Conservation (phyloP, 495 filamentous ascomycete species). For the Penicillium silybi region DNA sequence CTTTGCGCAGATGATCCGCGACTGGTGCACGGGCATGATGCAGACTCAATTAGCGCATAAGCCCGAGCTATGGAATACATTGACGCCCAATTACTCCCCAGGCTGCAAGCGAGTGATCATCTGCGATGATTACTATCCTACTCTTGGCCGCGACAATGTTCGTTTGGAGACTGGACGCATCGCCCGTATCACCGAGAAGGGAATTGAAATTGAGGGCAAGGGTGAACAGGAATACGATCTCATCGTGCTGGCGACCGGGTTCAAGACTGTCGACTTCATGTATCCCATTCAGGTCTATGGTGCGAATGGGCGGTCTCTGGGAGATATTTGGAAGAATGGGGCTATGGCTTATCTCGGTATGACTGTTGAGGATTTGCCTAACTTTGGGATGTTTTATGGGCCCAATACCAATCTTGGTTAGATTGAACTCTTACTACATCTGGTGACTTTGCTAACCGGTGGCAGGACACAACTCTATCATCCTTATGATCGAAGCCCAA, state of each 20-base stretch:
- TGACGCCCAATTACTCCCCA: conserved; percentile 48
- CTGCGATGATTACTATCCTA: conserved; percentile 52
- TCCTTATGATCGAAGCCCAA: conserved; percentile 60
- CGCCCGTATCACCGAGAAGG: conserved; percentile 33
- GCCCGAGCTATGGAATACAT: conserved; percentile 44
- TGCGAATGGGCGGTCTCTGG: conserved; percentile 33
- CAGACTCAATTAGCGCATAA: conserved; percentile 34
- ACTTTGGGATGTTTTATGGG: conserved; percentile 57
- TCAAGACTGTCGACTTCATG: conserved; percentile 53
- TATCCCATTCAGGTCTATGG: conserved; percentile 50
- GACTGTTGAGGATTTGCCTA: conserved; percentile 47
- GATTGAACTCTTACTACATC: background rate
- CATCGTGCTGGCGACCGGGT: conserved; percentile 53
- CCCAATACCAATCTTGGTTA: conserved; percentile 54
- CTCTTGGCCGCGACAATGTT: conserved; percentile 42
- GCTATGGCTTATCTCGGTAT: conserved; percentile 46
- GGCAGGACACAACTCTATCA: conserved; percentile 49
- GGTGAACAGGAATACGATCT: conserved; percentile 47
- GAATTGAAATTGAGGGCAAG: conserved; percentile 40
- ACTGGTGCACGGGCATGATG: conserved; percentile 24
- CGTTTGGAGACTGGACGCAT: conserved; percentile 47
- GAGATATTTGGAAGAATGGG: conserved; percentile 47
- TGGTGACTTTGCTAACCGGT: background rate
- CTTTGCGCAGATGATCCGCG: conserved; percentile 29
- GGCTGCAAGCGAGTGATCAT: conserved; percentile 56